A percentile compares a stretch with the other conserved stretches of the same genome.
Conservation (phyloP, 2,329 filamentous ascomycete species). For the Colletotrichum plurivorum region DNA sequence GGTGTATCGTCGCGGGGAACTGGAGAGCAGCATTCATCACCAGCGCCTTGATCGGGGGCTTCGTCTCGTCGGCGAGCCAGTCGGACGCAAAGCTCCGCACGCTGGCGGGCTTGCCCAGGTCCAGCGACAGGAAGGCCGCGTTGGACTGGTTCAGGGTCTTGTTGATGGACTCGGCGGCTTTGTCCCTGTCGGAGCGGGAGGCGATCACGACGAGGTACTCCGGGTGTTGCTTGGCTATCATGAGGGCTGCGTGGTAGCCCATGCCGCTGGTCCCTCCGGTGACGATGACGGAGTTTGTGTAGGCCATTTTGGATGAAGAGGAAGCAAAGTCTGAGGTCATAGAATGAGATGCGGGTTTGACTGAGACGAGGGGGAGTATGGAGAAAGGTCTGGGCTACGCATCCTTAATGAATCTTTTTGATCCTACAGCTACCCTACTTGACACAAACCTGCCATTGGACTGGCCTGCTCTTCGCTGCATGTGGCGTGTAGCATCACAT, state of each 20-base stretch:
- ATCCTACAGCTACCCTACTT: too few species aligned
- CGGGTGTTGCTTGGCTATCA: constrained; percentile 56
- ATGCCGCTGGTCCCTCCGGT: constrained; percentile 62
- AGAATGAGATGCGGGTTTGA: too few species aligned
- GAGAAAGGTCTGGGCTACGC: too few species aligned
- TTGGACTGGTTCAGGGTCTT: constrained; percentile 55
- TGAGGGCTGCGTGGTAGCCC: constrained; percentile 57
- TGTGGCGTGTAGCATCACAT: too few species aligned
- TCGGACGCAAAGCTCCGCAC: constrained; percentile 57
- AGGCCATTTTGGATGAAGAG: not conserved
- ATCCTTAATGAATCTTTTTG: too few species aligned
- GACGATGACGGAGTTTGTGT: constrained; percentile 50
- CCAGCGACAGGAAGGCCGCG: constrained; percentile 57
- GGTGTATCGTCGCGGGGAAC: constrained; percentile 51
- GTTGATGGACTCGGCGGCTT: constrained; percentile 60
- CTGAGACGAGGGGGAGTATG: too few species aligned
- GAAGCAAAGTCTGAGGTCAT: too few species aligned
- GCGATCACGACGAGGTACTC: constrained; percentile 58
- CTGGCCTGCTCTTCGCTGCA: too few species aligned
- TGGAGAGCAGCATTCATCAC: constrained; percentile 44
- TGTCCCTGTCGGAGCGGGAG: constrained; percentile 57
- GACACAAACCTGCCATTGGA: too few species aligned
- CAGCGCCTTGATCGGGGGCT: constrained; percentile 57
- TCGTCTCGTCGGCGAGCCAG: constrained; percentile 51
- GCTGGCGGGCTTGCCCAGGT: constrained; percentile 56